Conservation (phyloP, 2,329 filamentous ascomycete genomes). For the Arthrobotrys entomopaga region DNA sequence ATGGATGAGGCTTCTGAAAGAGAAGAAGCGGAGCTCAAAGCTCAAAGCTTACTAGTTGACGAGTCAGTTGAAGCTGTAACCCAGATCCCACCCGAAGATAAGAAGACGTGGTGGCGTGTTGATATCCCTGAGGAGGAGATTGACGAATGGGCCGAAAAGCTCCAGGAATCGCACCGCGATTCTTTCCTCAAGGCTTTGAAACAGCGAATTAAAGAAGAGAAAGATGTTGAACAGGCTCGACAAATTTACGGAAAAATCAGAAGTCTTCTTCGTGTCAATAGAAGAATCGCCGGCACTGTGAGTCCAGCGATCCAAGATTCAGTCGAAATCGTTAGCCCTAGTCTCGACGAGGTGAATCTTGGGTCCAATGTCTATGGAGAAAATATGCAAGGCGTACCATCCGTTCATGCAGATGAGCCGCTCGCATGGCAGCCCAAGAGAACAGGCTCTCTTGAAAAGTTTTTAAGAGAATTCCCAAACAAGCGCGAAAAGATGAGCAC, state of each 20-base stretch:
- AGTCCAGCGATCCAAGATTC: background rate
- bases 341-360: background rate
- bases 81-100: background rate
- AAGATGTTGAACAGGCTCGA: constrained; percentile 10
- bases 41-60: background rate
- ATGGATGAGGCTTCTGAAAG: background rate
- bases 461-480: constrained; percentile 9
- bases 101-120: constrained; percentile 18
- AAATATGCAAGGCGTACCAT: too few species aligned
- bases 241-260: constrained; percentile 30
- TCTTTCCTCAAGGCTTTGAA: constrained; percentile 17
- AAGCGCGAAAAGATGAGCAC: background rate
- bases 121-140: constrained; percentile 20
- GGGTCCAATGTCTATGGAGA: too few species aligned
- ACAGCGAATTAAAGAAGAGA: constrained; percentile 11
- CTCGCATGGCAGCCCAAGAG: too few species aligned
- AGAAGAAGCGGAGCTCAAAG: constrained; percentile 4
- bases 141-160: constrained; percentile 39
- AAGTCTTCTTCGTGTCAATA: constrained; percentile 6
- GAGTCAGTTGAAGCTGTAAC: background rate
- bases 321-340: background rate
- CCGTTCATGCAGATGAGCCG: too few species aligned
- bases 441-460: background rate
- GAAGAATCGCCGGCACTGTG: background rate
- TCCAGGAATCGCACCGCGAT: constrained; percentile 32